Evolutionary conservation across 805 yeast genomes (phyloP), one percentile per base, ranked within the genome.

Genomic region (Naumovozyma dairenensis): DNA sequence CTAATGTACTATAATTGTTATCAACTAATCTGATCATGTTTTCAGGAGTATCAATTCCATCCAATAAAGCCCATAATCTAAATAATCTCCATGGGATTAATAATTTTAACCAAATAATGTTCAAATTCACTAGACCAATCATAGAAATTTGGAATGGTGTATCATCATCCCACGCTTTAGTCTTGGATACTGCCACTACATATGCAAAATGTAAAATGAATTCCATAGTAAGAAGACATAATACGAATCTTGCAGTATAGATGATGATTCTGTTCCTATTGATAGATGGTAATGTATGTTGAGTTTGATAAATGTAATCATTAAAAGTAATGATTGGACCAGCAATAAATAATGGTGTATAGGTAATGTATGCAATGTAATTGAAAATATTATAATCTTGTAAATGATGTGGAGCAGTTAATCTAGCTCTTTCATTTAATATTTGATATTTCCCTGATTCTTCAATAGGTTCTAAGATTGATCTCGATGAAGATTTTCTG

Each of bases 11-110:
- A 57, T 78, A 92, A 59, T 92, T 92, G 59, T 92, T 85, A 55
- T 85, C 82, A 75, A 92, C 84, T 54, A 97, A 87, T 38, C 99
- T 67, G 36, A 92, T 77, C 97, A 92, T 92, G 51, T 92, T 92
- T 54, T 92, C 99, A 2, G 98, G 97, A 0, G 97, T 83, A 51
- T 92, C 97, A 33, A 89, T 84, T 0, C 82, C 83, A 57, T 92
- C 99, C n/a, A 83, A 45, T 37, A 92, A 61, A 6, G 92, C 71
- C 98, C 99, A 92, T 44, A 89, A 66, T 42, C 99, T 66, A 62
- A 92, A 92, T 31, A 89, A 62, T 52, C 99, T 69, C 99, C 99
- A 92, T 5, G 98, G 98, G 34, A 92, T 80, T 36, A 92, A 68
- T 25, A 92, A 60, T 55, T 92, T 92, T 44, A 92, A 67, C 97